These are phyloP conservation scores for Trichophyton benhamiae DNA, from an alignment of 2,329 filamentous ascomycete species.

Conservation along the genomic window DNA sequence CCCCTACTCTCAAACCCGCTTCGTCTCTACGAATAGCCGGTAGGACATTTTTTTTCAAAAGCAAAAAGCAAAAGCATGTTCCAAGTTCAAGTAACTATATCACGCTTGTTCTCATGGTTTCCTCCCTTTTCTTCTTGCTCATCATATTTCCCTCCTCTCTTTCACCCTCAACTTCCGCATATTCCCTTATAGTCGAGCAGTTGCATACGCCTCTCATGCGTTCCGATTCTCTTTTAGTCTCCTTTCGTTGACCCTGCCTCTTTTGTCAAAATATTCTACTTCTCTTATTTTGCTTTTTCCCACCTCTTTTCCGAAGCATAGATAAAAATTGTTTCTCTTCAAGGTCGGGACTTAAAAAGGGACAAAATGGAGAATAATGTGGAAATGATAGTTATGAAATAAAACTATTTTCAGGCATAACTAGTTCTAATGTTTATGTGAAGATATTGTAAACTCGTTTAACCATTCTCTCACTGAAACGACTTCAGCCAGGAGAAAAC, in stretches of 20 bases:
- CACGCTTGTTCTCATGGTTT: neutral
- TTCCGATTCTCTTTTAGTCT: neutral
- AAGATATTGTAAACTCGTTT: neutral
- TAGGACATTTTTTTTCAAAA: neutral
- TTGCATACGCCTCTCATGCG: neutral
- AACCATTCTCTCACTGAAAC: neutral
- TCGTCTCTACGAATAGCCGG: neutral
- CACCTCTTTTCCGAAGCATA: neutral
- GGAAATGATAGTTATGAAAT: neutral
- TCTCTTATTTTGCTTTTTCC: constrained; percentile 2
- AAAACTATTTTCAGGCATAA: neutral
- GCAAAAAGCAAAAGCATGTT: neutral
- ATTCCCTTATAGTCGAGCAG: neutral
- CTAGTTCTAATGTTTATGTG: neutral
- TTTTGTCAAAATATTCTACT: neutral
- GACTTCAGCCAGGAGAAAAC: no score
- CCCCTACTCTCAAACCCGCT: neutral
- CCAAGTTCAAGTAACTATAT: neutral
- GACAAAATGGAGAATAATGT: constrained; percentile 1
- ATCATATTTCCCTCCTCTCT: neutral
- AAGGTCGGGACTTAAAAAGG: neutral
- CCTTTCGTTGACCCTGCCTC: neutral
- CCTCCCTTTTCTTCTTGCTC: neutral
- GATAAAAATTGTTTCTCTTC: neutral
- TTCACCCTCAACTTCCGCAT: neutral